phyloP scores from a whole-genome alignment of 345 rosid species.

The Sapria himalayana region DNA sequence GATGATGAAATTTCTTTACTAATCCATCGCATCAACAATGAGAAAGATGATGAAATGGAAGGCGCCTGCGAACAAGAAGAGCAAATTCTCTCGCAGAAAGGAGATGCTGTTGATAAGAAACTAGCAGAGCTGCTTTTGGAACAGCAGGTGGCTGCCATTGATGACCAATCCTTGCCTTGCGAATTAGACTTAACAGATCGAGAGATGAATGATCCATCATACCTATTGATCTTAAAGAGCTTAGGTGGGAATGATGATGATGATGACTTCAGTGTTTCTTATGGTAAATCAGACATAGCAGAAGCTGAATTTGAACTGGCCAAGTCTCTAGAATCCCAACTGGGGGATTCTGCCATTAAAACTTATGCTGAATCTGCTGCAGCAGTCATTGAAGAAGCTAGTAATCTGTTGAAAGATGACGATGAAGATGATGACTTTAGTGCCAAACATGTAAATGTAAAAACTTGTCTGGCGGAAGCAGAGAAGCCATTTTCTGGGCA shows the following conservation, averaged over 20 bases:
- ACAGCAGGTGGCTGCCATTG: too few relatives aligned
- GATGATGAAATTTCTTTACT: conserved; percentile 79
- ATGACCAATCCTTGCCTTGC: conserved; percentile 38
- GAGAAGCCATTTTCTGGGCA: conserved; percentile 53
- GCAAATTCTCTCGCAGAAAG: conserved; percentile 32
- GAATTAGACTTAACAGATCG: conserved; percentile 46
- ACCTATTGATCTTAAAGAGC: conserved; percentile 28
- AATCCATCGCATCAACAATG: conserved; percentile 33
- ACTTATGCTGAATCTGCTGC: conserved; percentile 19
- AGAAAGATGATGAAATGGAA: conserved; percentile 51
- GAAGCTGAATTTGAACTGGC: conserved; percentile 84
- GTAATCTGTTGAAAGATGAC: conserved; percentile 8
- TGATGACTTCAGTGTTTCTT: conserved; percentile 8
- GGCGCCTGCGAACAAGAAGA: conserved; percentile 24
- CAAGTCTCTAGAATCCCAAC: conserved; percentile 65
- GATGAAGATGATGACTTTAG: too few relatives aligned
- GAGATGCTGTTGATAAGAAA: conserved; percentile 43
- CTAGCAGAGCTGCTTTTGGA: conserved; percentile 42
- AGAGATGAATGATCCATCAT: conserved; percentile 46
- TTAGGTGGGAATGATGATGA: conserved; percentile 61
- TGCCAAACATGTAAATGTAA: too few relatives aligned
- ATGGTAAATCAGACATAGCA: conserved; percentile 66
- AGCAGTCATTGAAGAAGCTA: conserved; percentile 39
- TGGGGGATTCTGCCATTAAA: conserved; percentile 35
- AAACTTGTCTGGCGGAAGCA: too few relatives aligned